Evolutionary conservation across 1,139 yeast genomes (phyloP).

Genomic region (Kazachstania sp.): DNA sequence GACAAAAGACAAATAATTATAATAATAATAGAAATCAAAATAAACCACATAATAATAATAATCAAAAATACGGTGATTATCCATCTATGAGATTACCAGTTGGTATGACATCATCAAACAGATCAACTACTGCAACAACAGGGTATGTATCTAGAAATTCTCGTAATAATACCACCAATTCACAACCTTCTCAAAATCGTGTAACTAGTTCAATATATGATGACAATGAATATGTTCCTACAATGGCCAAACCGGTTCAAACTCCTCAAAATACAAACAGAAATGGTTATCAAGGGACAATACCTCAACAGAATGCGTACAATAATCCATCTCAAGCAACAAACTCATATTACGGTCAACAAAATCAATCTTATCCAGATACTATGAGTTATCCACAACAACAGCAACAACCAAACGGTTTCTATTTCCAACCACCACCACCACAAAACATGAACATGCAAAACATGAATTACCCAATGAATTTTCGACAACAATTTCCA

Average conservation of each 20-base stretch:
- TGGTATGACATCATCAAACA: slow-evolving; percentile 7
- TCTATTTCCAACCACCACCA: too few species aligned
- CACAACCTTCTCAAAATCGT: not conserved
- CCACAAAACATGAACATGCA: too few species aligned
- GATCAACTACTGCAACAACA: not conserved
- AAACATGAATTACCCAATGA: not conserved
- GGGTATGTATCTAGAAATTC: slow-evolving; percentile 21
- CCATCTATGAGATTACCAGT: slow-evolving; percentile 15
- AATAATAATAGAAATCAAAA: not conserved
- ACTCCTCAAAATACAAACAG: not conserved
- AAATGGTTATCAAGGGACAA: too few species aligned
- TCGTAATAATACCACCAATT: slow-evolving; percentile 8
- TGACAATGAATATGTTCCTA: not conserved
- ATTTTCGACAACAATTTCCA: not conserved
- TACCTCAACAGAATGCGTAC: too few species aligned
- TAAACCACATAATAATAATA: not conserved
- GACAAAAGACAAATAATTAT: not conserved
- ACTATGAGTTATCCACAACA: too few species aligned
- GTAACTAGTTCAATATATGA: not conserved
- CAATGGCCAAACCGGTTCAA: not conserved
- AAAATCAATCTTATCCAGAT: too few species aligned
- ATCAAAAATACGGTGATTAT: not conserved
- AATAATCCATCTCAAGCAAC: too few species aligned
- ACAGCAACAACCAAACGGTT: too few species aligned
- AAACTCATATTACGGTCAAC: too few species aligned